Conservation (phyloP, 208 protist genomes). For the Trypanosoma avium region DNA sequence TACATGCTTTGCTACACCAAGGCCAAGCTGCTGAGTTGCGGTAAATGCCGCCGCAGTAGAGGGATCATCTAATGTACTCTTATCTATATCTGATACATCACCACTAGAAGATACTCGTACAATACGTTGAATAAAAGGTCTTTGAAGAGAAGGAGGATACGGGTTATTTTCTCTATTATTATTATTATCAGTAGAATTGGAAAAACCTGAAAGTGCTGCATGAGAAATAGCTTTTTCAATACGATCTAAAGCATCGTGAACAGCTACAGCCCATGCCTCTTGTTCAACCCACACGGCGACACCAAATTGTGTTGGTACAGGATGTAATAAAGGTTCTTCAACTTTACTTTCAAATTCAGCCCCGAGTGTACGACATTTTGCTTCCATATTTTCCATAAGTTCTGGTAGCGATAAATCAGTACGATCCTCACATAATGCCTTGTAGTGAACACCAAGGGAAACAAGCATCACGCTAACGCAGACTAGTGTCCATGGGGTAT, state of each 20-base stretch:
- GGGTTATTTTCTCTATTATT: not conserved
- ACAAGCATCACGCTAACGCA: conserved; percentile 29
- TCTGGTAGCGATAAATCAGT: conserved; percentile 44
- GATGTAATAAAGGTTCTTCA: conserved; percentile 7
- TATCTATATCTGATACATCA: no score
- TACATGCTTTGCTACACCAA: conserved; percentile 52
- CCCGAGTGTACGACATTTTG: conserved; percentile 23
- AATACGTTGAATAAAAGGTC: conserved; percentile 34
- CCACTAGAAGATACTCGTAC: conserved; percentile 28
- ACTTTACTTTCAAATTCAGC: not conserved
- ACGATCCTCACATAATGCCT: conserved; percentile 38
- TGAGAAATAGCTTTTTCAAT: conserved; percentile 38
- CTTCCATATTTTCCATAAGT: conserved; percentile 32
- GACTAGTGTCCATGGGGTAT: conserved; percentile 10
- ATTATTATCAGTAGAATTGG: not conserved
- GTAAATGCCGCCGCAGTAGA: conserved; percentile 13
- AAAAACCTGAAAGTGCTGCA: not conserved
- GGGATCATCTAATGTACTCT: not conserved
- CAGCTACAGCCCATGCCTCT: conserved; percentile 34
- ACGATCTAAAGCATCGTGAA: conserved; percentile 45
- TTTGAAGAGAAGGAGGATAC: not conserved
- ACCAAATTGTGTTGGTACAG: conserved; percentile 44
- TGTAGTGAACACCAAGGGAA: conserved; percentile 46
- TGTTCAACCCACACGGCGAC: conserved; percentile 70
- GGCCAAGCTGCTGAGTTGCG: conserved; percentile 54